phyloP scores from a whole-genome alignment of 73 alveolate species.

The Tetrahymena elliotti region DNA sequence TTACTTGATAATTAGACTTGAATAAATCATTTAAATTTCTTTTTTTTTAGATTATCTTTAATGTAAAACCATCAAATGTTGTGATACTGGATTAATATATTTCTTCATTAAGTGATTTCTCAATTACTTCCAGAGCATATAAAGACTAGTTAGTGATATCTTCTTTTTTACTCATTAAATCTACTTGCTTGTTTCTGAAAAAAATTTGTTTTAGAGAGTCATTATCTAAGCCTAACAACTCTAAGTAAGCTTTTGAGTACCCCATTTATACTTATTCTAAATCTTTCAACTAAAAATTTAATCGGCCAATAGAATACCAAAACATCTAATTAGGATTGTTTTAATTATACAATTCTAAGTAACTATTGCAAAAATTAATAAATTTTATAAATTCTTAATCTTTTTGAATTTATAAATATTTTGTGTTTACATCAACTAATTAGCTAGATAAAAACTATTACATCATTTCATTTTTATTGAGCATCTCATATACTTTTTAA shows the following conservation, averaged over 20 bases:
- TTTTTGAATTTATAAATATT: not conserved
- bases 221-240: not conserved
- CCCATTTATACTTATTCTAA: not conserved
- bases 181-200: not conserved
- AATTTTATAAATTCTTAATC: not conserved
- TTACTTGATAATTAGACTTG: not conserved
- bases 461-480: not conserved
- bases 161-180: not conserved
- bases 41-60: not conserved
- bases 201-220: not conserved
- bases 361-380: not conserved
- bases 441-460: not conserved
- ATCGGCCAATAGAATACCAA: not conserved
- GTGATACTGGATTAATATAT: not conserved
- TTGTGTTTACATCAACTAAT: not conserved
- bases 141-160: not conserved
- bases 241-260: not conserved
- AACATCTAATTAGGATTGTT: not conserved
- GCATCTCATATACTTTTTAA: not conserved
- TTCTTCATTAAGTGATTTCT: not conserved
- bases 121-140: not conserved
- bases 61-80: not conserved
- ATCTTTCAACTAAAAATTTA: not conserved
- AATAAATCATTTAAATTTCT: not conserved
- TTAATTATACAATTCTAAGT: not conserved